Conservation (phyloP, 257 asterid species). For the Lithospermum erythrorhizon region DNA sequence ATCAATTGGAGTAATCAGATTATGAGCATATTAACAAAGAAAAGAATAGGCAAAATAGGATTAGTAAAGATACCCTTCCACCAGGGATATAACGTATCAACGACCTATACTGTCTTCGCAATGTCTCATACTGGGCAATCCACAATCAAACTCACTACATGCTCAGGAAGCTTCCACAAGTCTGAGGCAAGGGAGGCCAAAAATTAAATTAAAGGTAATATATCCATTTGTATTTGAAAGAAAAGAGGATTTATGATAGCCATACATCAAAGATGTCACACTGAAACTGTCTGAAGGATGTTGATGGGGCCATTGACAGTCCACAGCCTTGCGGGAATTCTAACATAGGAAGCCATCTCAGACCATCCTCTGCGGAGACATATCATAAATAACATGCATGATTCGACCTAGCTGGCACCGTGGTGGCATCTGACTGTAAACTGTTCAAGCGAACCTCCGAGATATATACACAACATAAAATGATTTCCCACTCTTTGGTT, state of each 20-base stretch:
- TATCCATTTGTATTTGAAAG: not conserved
- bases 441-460: constrained; percentile 69
- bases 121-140: too few species aligned
- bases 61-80: constrained; percentile 62
- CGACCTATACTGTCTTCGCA: too few species aligned
- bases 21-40: constrained; percentile 5
- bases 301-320: constrained; percentile 97
- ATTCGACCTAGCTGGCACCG: constrained; percentile 93
- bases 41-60: constrained; percentile 10
- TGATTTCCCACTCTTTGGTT: constrained; percentile 14
- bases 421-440: constrained; percentile 84
- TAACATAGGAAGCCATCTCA: constrained; percentile 81
- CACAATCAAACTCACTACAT: too few species aligned
- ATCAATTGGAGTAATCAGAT: constrained; percentile 14
- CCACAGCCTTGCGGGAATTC: constrained; percentile 97
- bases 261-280: constrained; percentile 65
- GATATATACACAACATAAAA: constrained; percentile 60
- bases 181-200: constrained; percentile 36
- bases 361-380: constrained; percentile 96
- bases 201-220: constrained; percentile 2
- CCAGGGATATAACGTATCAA: constrained; percentile 91
- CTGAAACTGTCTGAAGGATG: constrained; percentile 89
- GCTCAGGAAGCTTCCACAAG: constrained; percentile 93
- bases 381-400: constrained; percentile 87
- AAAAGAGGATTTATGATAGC: constrained; percentile 8